Conservation (phyloP, 805 yeast species). For the Wickerhamiella musiphila region DNA sequence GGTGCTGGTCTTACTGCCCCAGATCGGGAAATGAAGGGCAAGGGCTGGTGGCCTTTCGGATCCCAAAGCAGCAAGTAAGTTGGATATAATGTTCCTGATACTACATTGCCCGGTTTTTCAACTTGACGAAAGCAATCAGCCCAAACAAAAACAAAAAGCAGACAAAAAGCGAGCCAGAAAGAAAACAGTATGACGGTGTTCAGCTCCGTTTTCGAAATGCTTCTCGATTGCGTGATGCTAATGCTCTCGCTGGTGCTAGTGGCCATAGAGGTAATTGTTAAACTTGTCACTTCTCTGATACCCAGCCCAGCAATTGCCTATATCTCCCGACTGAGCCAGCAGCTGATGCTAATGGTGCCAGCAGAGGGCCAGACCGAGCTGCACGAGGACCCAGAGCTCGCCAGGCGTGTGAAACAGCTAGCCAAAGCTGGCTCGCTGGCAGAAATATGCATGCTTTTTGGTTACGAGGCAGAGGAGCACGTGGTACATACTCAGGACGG, state of each 20-base stretch:
- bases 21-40: not conserved
- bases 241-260: conserved; percentile 11
- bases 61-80: too few relatives aligned
- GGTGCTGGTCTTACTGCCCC: conserved; percentile 1
- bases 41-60: conserved; percentile 1
- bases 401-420: conserved; percentile 3
- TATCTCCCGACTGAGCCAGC: conserved; percentile 5
- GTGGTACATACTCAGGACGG: conserved; percentile 63
- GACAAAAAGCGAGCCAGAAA: too few relatives aligned
- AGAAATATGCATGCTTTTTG: conserved; percentile 50
- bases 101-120: too few relatives aligned
- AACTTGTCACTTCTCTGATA: conserved; percentile 12
- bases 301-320: conserved; percentile 10
- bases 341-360: conserved; percentile 6
- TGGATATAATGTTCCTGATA: too few relatives aligned
- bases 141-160: too few relatives aligned
- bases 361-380: conserved; percentile 6
- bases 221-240: conserved; percentile 7
- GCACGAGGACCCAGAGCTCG: conserved; percentile 4
- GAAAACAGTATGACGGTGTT: too few relatives aligned
- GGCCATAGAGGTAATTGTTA: conserved; percentile 10
- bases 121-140: too few relatives aligned
- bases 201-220: not conserved
- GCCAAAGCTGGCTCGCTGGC: conserved; percentile 25
- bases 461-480: conserved; percentile 58